Base-by-base conservation (phyloP, 1,139 yeast genomes). In the Protomyces pachydermus region DNA sequence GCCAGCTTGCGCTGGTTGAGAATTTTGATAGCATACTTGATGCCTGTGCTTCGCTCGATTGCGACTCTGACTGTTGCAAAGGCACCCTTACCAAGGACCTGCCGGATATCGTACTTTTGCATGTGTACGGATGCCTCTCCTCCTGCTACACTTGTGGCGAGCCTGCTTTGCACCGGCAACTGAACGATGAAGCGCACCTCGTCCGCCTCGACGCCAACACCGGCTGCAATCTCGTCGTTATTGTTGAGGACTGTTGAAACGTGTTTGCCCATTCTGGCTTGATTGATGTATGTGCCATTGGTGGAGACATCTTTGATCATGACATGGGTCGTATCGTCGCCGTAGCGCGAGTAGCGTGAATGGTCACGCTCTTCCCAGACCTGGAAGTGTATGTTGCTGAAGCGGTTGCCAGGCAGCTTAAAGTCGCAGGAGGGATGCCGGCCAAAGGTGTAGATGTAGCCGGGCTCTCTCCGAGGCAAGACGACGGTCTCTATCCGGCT, bases 31-130 rank as follows among this genome's bases (percentile, higher is more conserved):
- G 98, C 98, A 74, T 79, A 91, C 1, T 91, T 81, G 69, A 86
- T 84, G 10, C 98, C 97, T 0, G 96, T 85, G 5, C 84, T 75
- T 66, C 97, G 80, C 71, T 91, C 95, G 0, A 91, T 84, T 1
- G 95, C 97, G 73, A 89, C 89, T 70, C 90, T 87, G 23, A 93
- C 98, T 0, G 91, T 87, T 2, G 98, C 98, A 80, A 93, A 93
- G 4, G 98, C 98, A 8, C 98, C 98, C 70, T 89, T 95, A 0
- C 98, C 98, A 2, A 93, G 87, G 4, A 88, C 85, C 70, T 88
- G 96, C 67, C 88, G 84, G 37, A 93, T 83, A 16, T 88, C 87
- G 73, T 85, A 93, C 70, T 87, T 88, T 66, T 83, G 84, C 72
- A 82, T 82, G 18, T 93, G 86, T 0, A 77, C 77, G 14, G 39